A percentile compares a stretch with the other conserved stretches of the same genome.
Evolutionary conservation across 2,329 filamentous ascomycete genomes (phyloP).

Genomic region (Diaporthe velutina): DNA sequence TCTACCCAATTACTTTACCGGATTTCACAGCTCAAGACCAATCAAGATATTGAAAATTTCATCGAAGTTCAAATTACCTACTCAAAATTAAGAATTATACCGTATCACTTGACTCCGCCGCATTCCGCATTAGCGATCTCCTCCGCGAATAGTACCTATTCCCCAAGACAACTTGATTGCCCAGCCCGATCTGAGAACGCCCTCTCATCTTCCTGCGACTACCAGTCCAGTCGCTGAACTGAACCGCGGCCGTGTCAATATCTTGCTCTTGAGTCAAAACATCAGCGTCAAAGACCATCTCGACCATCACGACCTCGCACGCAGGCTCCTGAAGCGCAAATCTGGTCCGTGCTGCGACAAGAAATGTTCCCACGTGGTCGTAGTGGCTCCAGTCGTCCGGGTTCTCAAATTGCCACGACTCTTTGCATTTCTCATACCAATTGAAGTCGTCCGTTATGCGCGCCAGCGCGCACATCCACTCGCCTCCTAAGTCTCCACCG

Average conservation of each 20-base stretch:
- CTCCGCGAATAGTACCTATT: not conserved
- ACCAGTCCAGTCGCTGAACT: not conserved
- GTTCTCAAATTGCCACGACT: conserved; percentile 21
- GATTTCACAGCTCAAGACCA: too few species aligned
- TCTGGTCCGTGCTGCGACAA: conserved; percentile 37
- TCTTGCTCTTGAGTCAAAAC: conserved; percentile 31
- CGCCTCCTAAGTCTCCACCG: not conserved
- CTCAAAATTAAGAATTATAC: not conserved
- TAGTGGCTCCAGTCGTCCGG: conserved; percentile 28
- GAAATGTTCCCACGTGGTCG: conserved; percentile 29
- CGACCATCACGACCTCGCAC: conserved; percentile 38
- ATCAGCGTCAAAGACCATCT: conserved; percentile 41
- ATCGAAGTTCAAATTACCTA: too few species aligned
- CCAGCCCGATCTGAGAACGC: not conserved
- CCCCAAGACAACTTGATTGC: not conserved
- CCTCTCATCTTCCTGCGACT: not conserved
- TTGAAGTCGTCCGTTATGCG: not conserved
- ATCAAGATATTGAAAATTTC: too few species aligned
- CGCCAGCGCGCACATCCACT: conserved; percentile 36
- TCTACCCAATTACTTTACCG: too few species aligned
- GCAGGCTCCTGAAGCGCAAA: conserved; percentile 34
- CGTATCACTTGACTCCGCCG: not conserved
- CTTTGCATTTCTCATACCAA: conserved; percentile 13
- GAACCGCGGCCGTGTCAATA: conserved; percentile 31
- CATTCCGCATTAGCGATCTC: not conserved